Percentiles rank a stretch among this genome's conserved stretches.
Conservation (phyloP, 306 rosid species). For the Trifolium repens region DNA sequence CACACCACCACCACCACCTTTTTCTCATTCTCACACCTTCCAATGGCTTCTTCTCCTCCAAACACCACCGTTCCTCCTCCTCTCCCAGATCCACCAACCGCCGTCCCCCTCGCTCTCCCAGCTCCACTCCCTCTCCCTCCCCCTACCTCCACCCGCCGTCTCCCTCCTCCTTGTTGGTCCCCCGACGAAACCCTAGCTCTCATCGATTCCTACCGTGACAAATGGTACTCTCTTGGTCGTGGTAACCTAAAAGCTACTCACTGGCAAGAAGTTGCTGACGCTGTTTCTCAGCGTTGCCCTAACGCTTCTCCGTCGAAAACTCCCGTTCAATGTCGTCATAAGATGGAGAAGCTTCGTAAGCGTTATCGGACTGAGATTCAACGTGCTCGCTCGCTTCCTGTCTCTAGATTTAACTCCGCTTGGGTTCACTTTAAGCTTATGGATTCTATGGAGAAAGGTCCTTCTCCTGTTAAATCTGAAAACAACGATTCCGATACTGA, state of each 20-base stretch:
- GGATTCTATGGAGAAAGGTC: slow-evolving; percentile 96
- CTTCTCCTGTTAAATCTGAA: slow-evolving; percentile 54
- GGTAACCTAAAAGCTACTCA: slow-evolving; percentile 92
- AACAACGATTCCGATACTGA: slow-evolving; percentile 60
- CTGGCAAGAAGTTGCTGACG: slow-evolving; percentile 97
- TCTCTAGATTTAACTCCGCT: slow-evolving; percentile 69
- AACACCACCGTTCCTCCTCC: slow-evolving; percentile 33
- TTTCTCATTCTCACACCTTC: not conserved
- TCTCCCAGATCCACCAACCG: slow-evolving; percentile 48
- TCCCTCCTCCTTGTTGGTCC: slow-evolving; percentile 98
- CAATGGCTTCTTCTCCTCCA: slow-evolving; percentile 60
- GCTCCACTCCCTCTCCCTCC: slow-evolving; percentile 42
- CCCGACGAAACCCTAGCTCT: slow-evolving; percentile 93
- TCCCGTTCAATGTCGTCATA: slow-evolving; percentile 98
- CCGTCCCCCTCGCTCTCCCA: slow-evolving; percentile 53
- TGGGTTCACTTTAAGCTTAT: slow-evolving; percentile 96
- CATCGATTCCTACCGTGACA: slow-evolving; percentile 89
- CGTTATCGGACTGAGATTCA: slow-evolving; percentile 97
- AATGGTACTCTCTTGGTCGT: slow-evolving; percentile 96
- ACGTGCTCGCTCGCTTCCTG: slow-evolving; percentile 78
- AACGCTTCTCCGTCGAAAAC: slow-evolving; percentile 83
- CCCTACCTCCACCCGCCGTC: slow-evolving; percentile 66
- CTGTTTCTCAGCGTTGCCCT: slow-evolving; percentile 72
- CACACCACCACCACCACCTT: not conserved
- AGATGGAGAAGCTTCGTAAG: slow-evolving; percentile 97